Percentiles rank a stretch among this genome's conserved stretches.
Conservation (phyloP, 768 basidiomycete genomes). For the Hemileccinum impolitum region DNA sequence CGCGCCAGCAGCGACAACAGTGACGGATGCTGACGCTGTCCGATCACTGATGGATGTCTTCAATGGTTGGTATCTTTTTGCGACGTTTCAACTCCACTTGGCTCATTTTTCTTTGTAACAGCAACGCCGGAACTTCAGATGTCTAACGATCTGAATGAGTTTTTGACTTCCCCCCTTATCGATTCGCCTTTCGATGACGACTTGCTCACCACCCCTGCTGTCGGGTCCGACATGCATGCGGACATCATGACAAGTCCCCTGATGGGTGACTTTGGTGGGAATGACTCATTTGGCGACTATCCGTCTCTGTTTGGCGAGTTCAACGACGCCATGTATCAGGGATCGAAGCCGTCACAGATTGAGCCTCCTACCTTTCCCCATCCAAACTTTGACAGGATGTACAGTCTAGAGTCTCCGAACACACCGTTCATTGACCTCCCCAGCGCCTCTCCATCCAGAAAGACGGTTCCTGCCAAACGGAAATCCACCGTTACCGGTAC, state of each 20-base stretch:
- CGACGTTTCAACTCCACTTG: accelerated
- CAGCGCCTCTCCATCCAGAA: slow-evolving; percentile 26
- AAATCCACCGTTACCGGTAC: slow-evolving; percentile 55
- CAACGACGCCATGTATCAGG: slow-evolving; percentile 15
- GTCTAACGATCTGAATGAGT: slow-evolving; percentile 39
- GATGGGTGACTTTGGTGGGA: slow-evolving; percentile 32
- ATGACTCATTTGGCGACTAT: slow-evolving; percentile 31
- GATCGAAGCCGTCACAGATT: slow-evolving; percentile 9
- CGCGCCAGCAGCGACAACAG: slow-evolving; percentile 23
- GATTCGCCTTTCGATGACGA: slow-evolving; percentile 47
- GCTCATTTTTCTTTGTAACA: not conserved
- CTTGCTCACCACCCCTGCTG: slow-evolving; percentile 41
- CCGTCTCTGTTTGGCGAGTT: slow-evolving; percentile 34
- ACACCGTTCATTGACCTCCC: slow-evolving; percentile 47
- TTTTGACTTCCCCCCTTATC: slow-evolving; percentile 44
- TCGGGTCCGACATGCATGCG: slow-evolving; percentile 35
- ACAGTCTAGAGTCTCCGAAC: slow-evolving; percentile 46
- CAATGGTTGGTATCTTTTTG: slow-evolving; percentile 28
- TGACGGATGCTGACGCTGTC: slow-evolving; percentile 31
- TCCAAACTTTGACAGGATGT: slow-evolving; percentile 36
- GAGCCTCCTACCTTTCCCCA: slow-evolving; percentile 9
- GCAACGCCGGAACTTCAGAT: slow-evolving; percentile 40
- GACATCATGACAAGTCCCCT: slow-evolving; percentile 44
- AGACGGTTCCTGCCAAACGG: slow-evolving; percentile 22
- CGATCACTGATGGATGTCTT: slow-evolving; percentile 39